phyloP scores from a whole-genome alignment of 2,329 filamentous ascomycete genomes.

The Colletotrichum agaves region DNA sequence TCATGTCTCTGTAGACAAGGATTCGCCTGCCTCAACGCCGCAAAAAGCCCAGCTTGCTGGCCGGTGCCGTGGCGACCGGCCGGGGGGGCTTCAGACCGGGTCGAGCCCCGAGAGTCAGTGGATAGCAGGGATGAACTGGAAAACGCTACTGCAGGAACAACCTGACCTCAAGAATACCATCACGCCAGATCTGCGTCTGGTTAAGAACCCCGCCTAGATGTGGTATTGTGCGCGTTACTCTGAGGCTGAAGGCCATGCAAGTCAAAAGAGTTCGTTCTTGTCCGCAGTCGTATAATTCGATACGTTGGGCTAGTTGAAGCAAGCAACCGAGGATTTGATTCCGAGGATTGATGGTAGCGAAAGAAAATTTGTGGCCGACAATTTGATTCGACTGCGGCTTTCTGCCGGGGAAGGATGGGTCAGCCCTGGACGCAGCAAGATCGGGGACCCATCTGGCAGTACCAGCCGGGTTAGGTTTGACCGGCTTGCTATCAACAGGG shows the following conservation, averaged over 20 bases:
- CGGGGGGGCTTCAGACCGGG: constrained; percentile 17
- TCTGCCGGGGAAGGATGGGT: background rate
- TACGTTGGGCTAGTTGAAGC: too few species aligned
- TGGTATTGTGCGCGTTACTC: background rate
- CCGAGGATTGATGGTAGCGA: background rate
- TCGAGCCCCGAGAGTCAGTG: constrained; percentile 15
- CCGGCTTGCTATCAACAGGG: constrained; percentile 22
- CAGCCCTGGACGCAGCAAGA: constrained; percentile 8
- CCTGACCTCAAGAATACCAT: constrained; percentile 20
- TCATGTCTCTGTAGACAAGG: constrained; percentile 14
- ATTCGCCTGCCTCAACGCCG: constrained; percentile 6
- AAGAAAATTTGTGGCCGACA: constrained; percentile 5
- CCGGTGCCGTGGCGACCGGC: constrained; percentile 18
- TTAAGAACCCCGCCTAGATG: background rate
- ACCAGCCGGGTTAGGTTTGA: constrained; percentile 7
- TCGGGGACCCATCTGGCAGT: constrained; percentile 22
- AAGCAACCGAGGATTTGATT: background rate
- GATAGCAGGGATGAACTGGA: constrained; percentile 20
- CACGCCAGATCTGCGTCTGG: constrained; percentile 20
- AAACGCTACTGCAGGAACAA: constrained; percentile 36
- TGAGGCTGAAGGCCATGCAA: constrained; percentile 7
- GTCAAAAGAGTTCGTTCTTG: background rate
- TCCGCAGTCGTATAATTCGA: background rate
- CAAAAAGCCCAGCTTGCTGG: constrained; percentile 23
- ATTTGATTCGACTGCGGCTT: constrained; percentile 19